Base-by-base conservation (phyloP, 176 grass and related monocot species). In the Tillandsia fasciculata region DNA sequence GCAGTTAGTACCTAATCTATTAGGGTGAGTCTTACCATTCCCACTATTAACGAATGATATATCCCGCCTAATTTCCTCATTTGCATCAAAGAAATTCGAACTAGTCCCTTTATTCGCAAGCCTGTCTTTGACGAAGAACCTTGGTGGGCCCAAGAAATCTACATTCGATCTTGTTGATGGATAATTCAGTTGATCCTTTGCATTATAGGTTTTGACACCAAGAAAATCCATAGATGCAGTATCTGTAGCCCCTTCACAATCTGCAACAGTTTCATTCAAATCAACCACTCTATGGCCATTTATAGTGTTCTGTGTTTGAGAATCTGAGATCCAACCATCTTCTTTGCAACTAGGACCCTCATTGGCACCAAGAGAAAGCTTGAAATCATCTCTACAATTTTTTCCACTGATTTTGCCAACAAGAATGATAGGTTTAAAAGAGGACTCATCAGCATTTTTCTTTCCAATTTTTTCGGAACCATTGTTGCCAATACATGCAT, bases 11-110 rank as follows among this genome's bases (percentile, higher is more conserved):
- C 10, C 22, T 71, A 13, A 14, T 24, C 12, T 17, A 80, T 48
- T 59, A 33, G 26, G 17, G 65, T 20, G 72, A 57, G 61, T 79
- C 49, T 78, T 87, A 88, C 89, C 75, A 63, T 76, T 71, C 52
- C 69, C 78, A 68, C 14, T 71, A 67, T 77, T 69, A 48, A 50
- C 48, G 67, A 80, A 91, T 69, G 70, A 67, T 76, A 65, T 80
- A 9, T 24, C 73, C 11, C 28, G 33, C 64, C 28, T 61, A 74
- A 54, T 50, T 77, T 80, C 63, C 20, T 66, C 48, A 29, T 72
- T 70, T 82, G 66, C 47, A 65, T 15, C 52, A 42, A 77, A 67
- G 50, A 74, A 74, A 13, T 70, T 76, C 72, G 84, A 79, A 71
- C 52, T 33, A 78, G 53, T 69, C 72, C 64, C 28, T 71, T 73